phyloP scores from a whole-genome alignment of 2,329 filamentous ascomycete genomes.

The Graphilbum fragrans region DNA sequence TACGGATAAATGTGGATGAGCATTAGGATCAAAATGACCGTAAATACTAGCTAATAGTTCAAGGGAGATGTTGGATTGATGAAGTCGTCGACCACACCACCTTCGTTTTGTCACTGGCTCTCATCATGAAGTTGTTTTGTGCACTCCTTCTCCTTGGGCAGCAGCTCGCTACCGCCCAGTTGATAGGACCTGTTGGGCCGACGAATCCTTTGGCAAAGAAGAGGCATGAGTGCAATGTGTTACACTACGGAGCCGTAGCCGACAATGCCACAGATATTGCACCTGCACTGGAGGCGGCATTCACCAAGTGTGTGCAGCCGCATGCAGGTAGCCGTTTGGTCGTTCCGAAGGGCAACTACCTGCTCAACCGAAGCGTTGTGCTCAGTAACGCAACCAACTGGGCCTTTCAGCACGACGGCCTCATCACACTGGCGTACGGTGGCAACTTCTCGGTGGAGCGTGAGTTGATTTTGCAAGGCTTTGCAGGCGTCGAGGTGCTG shows the following conservation, averaged over 20 bases:
- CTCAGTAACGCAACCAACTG: conserved; percentile 19
- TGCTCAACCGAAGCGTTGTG: conserved; percentile 15
- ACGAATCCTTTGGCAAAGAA: conserved; percentile 16
- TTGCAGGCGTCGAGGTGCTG: conserved; percentile 14
- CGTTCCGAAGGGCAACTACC: conserved; percentile 16
- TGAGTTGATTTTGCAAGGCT: conserved; percentile 17
- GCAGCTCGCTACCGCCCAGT: too few relatives aligned
- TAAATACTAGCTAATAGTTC: too few relatives aligned
- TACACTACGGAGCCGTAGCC: conserved; percentile 17
- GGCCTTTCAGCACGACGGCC: conserved; percentile 20
- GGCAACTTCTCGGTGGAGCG: conserved; percentile 17
- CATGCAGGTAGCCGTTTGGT: conserved; percentile 15
- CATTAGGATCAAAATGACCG: too few relatives aligned
- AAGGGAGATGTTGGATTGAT: too few relatives aligned
- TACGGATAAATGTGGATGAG: too few relatives aligned
- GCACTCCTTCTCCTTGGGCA: too few relatives aligned
- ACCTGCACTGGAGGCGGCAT: conserved; percentile 15
- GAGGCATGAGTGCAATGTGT: conserved; percentile 17
- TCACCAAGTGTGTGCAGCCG: conserved; percentile 13
- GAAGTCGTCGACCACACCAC: too few relatives aligned
- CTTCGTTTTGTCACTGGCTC: too few relatives aligned
- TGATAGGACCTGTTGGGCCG: conserved; percentile 13
- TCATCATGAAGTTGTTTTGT: too few relatives aligned
- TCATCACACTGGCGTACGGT: conserved; percentile 18
- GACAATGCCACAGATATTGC: conserved; percentile 20